Percentiles rank a stretch among this genome's conserved stretches.
phyloP scores from a whole-genome alignment of 1,284 basidiomycete genomes.

The Pseudomicrostroma phylloplanum region DNA sequence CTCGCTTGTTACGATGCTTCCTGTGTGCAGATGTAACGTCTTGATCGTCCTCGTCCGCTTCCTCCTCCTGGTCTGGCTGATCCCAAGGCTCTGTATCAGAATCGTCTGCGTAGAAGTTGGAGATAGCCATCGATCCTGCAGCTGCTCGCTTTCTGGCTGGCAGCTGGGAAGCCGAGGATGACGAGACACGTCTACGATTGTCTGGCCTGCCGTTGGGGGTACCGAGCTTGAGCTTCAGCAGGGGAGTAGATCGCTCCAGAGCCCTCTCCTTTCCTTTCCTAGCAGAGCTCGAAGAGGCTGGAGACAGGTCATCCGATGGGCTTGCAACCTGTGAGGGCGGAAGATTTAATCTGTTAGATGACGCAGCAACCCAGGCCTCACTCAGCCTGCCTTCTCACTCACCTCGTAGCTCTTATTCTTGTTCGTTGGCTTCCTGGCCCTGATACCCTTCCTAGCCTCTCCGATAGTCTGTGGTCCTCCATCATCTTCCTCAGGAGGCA shows the following conservation, averaged over 20 bases:
- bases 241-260: neutral
- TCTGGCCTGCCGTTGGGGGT: neutral
- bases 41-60: no score
- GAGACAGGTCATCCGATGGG: neutral
- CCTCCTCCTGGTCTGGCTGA: neutral
- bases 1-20: no score
- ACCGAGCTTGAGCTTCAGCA: neutral
- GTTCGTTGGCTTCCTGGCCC: constrained; percentile 17
- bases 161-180: neutral
- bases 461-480: constrained; percentile 3
- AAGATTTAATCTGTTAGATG: no score
- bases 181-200: neutral
- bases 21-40: no score
- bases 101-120: constrained; percentile 16
- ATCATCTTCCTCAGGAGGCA: constrained; percentile 10
- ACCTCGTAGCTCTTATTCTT: constrained; percentile 16
- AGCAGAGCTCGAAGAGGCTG: neutral
- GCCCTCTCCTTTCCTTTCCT: neutral
- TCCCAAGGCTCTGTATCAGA: constrained; percentile 14
- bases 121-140: neutral
- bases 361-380: no score
- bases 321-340: neutral
- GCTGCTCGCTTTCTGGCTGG: neutral
- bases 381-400: neutral
- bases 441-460: constrained; percentile 9